Conservation (phyloP, 768 basidiomycete species). For the Suillus fuscotomentosus region DNA sequence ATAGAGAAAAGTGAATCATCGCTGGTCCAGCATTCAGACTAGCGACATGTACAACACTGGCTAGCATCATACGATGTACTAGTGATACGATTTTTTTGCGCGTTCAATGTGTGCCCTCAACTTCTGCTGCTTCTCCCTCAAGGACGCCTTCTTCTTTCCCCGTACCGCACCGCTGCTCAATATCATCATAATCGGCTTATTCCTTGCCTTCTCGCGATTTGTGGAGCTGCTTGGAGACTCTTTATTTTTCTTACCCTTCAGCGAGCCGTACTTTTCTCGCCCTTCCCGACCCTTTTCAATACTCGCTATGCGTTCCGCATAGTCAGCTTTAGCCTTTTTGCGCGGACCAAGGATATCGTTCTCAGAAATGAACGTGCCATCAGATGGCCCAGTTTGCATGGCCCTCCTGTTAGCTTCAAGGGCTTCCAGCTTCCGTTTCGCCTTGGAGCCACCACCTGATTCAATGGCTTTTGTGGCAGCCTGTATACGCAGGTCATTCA, state of each 20-base stretch:
- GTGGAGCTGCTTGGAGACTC: constrained; percentile 81
- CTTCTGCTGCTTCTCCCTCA: constrained; percentile 80
- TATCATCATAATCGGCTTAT: constrained; percentile 97
- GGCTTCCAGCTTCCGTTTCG: constrained; percentile 86
- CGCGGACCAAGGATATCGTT: constrained; percentile 90
- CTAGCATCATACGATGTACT: not conserved
- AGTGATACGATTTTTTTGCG: constrained; percentile 50
- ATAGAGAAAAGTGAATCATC: not conserved
- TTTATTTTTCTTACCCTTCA: constrained; percentile 91
- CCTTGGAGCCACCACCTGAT: constrained; percentile 63
- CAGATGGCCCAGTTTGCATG: constrained; percentile 41
- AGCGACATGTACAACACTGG: not conserved
- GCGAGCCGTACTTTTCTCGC: constrained; percentile 87
- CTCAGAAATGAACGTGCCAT: constrained; percentile 72
- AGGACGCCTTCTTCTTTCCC: constrained; percentile 79
- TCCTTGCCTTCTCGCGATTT: constrained; percentile 88
- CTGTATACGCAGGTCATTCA: constrained; percentile 85
- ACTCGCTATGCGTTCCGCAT: constrained; percentile 89
- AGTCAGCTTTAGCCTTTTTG: constrained; percentile 91
- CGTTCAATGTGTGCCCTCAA: constrained; percentile 73
- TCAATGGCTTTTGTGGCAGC: constrained; percentile 73
- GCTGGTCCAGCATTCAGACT: not conserved
- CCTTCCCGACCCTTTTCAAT: constrained; percentile 94
- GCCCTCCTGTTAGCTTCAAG: constrained; percentile 73
- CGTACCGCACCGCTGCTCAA: constrained; percentile 72